Evolutionary conservation across 495 filamentous ascomycete genomes (phyloP).

Genomic region (Penicillium macrosclerotiorum): DNA sequence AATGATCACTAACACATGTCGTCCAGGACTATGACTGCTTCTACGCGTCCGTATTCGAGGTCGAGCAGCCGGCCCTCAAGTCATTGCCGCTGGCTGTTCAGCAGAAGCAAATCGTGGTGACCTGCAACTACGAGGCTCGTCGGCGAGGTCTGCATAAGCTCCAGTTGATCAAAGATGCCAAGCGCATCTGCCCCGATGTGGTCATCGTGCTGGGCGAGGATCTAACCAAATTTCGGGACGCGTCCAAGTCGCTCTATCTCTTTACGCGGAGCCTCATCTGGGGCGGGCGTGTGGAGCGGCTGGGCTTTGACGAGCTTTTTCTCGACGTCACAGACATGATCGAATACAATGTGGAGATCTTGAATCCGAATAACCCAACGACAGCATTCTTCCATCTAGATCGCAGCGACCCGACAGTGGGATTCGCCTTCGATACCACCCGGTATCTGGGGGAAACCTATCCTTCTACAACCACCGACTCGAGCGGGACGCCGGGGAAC

Average conservation of each 20-base stretch:
- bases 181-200: conserved; percentile 76
- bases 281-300: conserved; percentile 69
- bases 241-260: conserved; percentile 73
- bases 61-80: conserved; percentile 70
- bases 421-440: conserved; percentile 76
- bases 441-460: conserved; percentile 56
- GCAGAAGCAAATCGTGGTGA: conserved; percentile 89
- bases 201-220: conserved; percentile 86
- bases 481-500: neutral
- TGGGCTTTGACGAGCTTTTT: conserved; percentile 85
- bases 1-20: conserved; percentile 2
- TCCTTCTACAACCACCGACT: conserved; percentile 28
- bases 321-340: conserved; percentile 84
- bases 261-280: conserved; percentile 69
- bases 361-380: conserved; percentile 63
- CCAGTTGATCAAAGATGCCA: conserved; percentile 77
- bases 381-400: conserved; percentile 82
- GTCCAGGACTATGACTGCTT: conserved; percentile 88
- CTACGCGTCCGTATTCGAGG: conserved; percentile 87
- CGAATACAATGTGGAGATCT: conserved; percentile 67
- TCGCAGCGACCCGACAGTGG: conserved; percentile 67
- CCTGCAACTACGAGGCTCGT: conserved; percentile 91
- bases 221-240: conserved; percentile 78
- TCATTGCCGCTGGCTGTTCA: conserved; percentile 70
- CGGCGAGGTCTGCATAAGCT: conserved; percentile 75